Conservation (phyloP, 148 eudicot genomes). For the Fagopyrum tataricum region DNA sequence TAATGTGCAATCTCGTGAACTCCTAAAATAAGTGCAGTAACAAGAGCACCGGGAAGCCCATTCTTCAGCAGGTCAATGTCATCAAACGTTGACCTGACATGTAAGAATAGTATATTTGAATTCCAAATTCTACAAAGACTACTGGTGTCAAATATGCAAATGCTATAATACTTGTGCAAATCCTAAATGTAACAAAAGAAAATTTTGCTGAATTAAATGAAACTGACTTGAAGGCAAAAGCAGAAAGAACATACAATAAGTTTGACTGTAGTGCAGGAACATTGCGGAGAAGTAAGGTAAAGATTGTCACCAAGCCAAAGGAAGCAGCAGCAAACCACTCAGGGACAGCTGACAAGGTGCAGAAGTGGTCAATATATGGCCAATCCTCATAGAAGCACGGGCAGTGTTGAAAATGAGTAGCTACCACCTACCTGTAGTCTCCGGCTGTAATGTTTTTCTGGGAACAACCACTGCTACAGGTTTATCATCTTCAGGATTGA, state of each 20-base stretch:
- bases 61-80: slow-evolving; percentile 63
- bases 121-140: background rate
- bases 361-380: slow-evolving; percentile 8
- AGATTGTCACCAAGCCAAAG: slow-evolving; percentile 91
- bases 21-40: slow-evolving; percentile 76
- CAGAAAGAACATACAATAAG: slow-evolving; percentile 49
- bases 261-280: slow-evolving; percentile 88
- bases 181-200: background rate
- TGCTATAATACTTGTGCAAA: background rate
- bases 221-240: background rate
- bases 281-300: slow-evolving; percentile 88
- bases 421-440: slow-evolving; percentile 80
- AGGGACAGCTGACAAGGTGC: slow-evolving; percentile 63
- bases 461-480: slow-evolving; percentile 99
- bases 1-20: slow-evolving; percentile 85
- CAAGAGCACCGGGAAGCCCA: slow-evolving; percentile 92
- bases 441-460: slow-evolving; percentile 78
- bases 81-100: slow-evolving; percentile 74
- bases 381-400: background rate
- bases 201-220: background rate
- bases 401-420: slow-evolving; percentile 4
- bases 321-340: slow-evolving; percentile 96
- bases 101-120: slow-evolving; percentile 13
- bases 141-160: background rate
- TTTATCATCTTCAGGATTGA: slow-evolving; percentile 97